Conservation (phyloP, 495 filamentous ascomycete genomes). For the Aspergillus bertholletiae region DNA sequence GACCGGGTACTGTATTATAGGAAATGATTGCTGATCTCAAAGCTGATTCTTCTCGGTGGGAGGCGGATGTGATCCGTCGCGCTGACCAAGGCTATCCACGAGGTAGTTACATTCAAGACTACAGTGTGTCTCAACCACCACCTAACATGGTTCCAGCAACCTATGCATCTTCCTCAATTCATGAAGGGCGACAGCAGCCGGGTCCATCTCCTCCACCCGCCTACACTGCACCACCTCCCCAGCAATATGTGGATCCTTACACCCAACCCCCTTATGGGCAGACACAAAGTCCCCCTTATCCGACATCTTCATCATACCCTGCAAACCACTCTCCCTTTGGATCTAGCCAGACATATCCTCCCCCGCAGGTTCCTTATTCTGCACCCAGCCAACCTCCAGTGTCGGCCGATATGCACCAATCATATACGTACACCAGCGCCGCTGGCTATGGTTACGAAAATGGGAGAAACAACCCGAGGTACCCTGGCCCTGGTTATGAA, state of each 20-base stretch:
- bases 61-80: constrained; percentile 59
- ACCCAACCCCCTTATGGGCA: constrained; percentile 32
- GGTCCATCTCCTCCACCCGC: constrained; percentile 38
- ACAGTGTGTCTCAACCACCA: constrained; percentile 36
- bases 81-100: constrained; percentile 44
- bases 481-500: constrained; percentile 46
- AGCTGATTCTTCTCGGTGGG: constrained; percentile 77
- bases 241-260: constrained; percentile 36
- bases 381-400: constrained; percentile 34
- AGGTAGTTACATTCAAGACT: constrained; percentile 46
- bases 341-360: constrained; percentile 33
- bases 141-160: constrained; percentile 35
- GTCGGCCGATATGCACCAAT: constrained; percentile 37
- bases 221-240: constrained; percentile 36
- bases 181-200: constrained; percentile 36
- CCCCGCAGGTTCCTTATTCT: constrained; percentile 37
- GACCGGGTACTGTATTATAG: constrained; percentile 41
- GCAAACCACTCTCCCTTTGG: constrained; percentile 37
- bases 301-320: constrained; percentile 31
- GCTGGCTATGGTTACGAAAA: constrained; percentile 39
- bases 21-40: constrained; percentile 88
- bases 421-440: constrained; percentile 39
- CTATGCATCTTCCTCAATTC: constrained; percentile 32
- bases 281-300: constrained; percentile 36
- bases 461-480: constrained; percentile 44